Evolutionary conservation across 257 asterid species (phyloP).

Genomic region (Scutellaria minor): DNA sequence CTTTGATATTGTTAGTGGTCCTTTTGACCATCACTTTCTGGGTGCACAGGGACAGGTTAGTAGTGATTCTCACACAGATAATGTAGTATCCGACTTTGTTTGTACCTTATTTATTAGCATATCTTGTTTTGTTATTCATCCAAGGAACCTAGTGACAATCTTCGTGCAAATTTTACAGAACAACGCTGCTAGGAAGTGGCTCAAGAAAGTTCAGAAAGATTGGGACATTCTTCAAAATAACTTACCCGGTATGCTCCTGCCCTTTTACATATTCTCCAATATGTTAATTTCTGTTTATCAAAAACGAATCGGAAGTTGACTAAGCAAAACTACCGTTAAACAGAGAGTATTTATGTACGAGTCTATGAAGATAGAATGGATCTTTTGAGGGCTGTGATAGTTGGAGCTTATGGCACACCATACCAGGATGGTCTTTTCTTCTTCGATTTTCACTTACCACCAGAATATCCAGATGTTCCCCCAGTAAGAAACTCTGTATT

Average conservation of each 20-base stretch:
- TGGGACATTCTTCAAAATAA: conserved; percentile 97
- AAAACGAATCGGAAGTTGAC: conserved; percentile 28
- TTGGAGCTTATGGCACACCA: conserved; percentile 99
- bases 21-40: conserved; percentile 78
- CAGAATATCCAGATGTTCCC: conserved; percentile 92
- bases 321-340: conserved; percentile 31
- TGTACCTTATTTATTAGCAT: conserved; percentile 11
- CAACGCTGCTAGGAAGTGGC: conserved; percentile 91
- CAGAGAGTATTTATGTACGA: conserved; percentile 93
- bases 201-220: conserved; percentile 91
- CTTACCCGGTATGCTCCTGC: conserved; percentile 72
- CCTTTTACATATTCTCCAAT: conserved; percentile 24
- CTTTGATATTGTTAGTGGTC: conserved; percentile 83
- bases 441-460: conserved; percentile 95
- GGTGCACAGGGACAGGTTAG: conserved; percentile 76
- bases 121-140: background rate
- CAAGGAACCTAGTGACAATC: conserved; percentile 2
- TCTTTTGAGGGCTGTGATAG: conserved; percentile 94
- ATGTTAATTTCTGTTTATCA: conserved; percentile 29
- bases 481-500: conserved; percentile 64
- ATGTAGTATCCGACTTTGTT: conserved; percentile 18
- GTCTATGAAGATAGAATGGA: conserved; percentile 98
- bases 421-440: conserved; percentile 99
- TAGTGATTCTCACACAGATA: conserved; percentile 23
- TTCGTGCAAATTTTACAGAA: conserved; percentile 53